Evolutionary conservation across 306 rosid genomes (phyloP), one percentile per base, ranked within the genome.

Genomic region (Fagus crenata): DNA sequence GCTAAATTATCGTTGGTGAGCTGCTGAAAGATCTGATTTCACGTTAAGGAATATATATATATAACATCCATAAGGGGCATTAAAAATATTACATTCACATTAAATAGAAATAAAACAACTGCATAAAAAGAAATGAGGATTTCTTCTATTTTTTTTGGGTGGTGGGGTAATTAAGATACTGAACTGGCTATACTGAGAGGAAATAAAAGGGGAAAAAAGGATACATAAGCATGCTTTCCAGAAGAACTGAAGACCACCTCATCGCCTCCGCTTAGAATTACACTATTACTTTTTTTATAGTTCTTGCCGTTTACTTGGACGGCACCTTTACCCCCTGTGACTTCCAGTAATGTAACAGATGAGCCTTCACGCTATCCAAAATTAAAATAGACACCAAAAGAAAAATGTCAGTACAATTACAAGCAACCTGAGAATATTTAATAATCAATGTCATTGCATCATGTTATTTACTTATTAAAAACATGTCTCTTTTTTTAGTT

Each of bases 191-290:
- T 6, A 63, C 4, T 8, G 35, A 15, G 2, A 32, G 37, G 3
- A 39, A 37, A 37, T 17, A 7, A 17, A 12, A 28, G 9, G 7
- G 69, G 43, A 6, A 14, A 82, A 87, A 84, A 96, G 99, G 99
- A 96, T 96, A 96, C 99, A 82, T 96, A 96, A 72, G 97, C 91
- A 84, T 92, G 93, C 80, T 85, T 92, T 79, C 90, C 89, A 28
- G 86, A 82, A 43, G 88, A 75, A 75, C 86, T 79, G 71, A 96
- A 96, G 75, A 92, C 89, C 63, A 96, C 84, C 85, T 96, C 99
- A 68, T 96, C 99, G 3, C 99, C 99, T 82, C 96, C 97, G 17
- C 67, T 89, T 61, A 96, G 84, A 67, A 84, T 73, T 40, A 87
- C 75, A 53, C 88, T 85, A 60, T 89, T 77, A 81, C 77, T 87